phyloP scores from a whole-genome alignment of 495 filamentous ascomycete genomes.

The Amorphotheca resinae region DNA sequence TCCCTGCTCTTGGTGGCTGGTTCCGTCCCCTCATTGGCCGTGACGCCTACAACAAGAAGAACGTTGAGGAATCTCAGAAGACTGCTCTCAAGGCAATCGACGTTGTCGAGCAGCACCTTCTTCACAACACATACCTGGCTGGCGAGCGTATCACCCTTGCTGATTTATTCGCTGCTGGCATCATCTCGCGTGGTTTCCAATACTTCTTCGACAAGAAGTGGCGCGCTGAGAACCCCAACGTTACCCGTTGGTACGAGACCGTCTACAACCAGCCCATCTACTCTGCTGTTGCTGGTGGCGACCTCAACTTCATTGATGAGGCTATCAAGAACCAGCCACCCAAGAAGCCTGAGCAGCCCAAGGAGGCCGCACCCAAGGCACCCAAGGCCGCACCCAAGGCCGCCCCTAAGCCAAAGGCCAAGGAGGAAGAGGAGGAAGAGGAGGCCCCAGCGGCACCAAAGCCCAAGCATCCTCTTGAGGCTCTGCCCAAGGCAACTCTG shows the following conservation, averaged over 20 bases:
- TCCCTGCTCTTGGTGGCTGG: constrained; percentile 64
- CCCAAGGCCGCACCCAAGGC: constrained; percentile 42
- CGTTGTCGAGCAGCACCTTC: constrained; percentile 76
- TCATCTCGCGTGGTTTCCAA: constrained; percentile 76
- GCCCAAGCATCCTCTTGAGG: constrained; percentile 92
- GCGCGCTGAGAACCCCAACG: constrained; percentile 66
- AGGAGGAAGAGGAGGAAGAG: constrained; percentile 59
- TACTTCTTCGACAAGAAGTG: constrained; percentile 81
- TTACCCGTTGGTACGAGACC: constrained; percentile 89
- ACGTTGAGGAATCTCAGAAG: constrained; percentile 65
- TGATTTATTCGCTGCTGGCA: constrained; percentile 69
- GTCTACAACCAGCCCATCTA: constrained; percentile 85
- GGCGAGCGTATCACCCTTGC: constrained; percentile 95
- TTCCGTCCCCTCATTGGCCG: constrained; percentile 74
- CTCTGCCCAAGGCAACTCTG: constrained; percentile 66
- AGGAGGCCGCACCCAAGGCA: constrained; percentile 43
- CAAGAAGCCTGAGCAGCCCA: constrained; percentile 65
- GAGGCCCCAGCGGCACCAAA: constrained; percentile 63
- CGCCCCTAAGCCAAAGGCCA: constrained; percentile 39
- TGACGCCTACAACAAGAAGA: constrained; percentile 95
- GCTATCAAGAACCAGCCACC: constrained; percentile 74
- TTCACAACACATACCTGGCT: constrained; percentile 89
- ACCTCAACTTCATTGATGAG: constrained; percentile 69
- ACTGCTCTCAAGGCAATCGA: constrained; percentile 49
- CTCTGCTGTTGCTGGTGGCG: constrained; percentile 57